Base-by-base conservation (phyloP, 2,329 filamentous ascomycete genomes). In the Ascochyta rabiei region DNA sequence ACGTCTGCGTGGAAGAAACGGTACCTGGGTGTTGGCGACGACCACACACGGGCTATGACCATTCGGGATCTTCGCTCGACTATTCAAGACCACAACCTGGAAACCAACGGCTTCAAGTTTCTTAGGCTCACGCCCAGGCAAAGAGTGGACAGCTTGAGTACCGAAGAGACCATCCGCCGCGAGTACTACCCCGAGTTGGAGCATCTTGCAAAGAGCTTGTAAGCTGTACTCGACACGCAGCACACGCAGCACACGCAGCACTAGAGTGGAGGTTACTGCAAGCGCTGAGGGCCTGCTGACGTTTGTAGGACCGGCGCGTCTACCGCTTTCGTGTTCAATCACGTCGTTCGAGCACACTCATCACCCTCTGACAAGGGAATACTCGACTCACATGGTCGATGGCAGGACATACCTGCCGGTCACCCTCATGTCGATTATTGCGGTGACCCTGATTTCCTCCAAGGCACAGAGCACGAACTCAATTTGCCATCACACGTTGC, bases 321-420 rank as follows among this genome's bases (percentile, higher is more conserved):
- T 16, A 53, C 48, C 21, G 60, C 57, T 18, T 50, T 64, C 40
- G 18, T 80, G 78, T 65, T 64, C 48, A 67, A 67, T 23, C 75
- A 73, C 30, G 75, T 72, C 15, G 76, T 77, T 33, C 79, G 78
- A 59, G 64, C 69, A 3, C 74, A 79, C 63, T 77, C 82, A 58
- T 76, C 83, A 0, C 80, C 79, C 0, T 69, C 67, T 2, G 76
- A 79, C 33, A 77, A 79, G 0, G 72, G 62, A 40, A 55, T 76
- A 0, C 67, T 72, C 52, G 77, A 83, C 3, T 71, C 80, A 6
- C 71, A 75, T 50, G 76, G 76, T 0, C 78, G 81, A 1, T 81
- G 80, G 46, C 61, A 66, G 52, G 57, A 62, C 37, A 60, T 66
- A 2, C 62, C 63, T 26, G 49, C 63, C 0, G 57, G 60, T n/a